Percentiles rank a stretch among this genome's conserved stretches.
These are phyloP conservation scores for Arctium minus DNA, from an alignment of 129 eudicot species.

Conservation along the genomic window DNA sequence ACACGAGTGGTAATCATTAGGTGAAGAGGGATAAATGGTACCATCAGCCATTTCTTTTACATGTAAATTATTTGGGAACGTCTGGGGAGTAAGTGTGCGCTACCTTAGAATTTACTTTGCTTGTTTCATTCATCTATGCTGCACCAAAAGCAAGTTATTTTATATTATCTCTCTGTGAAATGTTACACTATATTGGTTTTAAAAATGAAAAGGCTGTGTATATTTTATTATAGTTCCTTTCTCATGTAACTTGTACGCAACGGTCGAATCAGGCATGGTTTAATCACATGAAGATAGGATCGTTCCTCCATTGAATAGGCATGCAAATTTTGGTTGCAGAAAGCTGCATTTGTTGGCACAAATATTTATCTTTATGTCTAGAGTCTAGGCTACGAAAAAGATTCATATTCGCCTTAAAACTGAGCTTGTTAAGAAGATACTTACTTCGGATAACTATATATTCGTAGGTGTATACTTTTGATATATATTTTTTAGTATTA, in stretches of 20 bases:
- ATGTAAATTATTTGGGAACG: no score
- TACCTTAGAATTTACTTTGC: no score
- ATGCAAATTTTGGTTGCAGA: no score
- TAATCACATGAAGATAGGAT: no score
- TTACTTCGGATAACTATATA: background rate
- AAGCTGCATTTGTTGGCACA: no score
- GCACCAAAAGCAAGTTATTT: background rate
- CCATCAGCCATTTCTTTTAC: background rate
- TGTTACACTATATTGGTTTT: background rate
- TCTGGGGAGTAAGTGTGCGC: background rate
- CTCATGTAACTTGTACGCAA: no score
- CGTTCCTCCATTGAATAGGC: no score
- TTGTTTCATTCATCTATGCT: background rate
- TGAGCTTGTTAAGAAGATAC: background rate
- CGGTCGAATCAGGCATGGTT: no score
- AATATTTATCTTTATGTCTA: no score
- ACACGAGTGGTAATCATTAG: background rate
- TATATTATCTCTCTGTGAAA: background rate
- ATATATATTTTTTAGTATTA: background rate
- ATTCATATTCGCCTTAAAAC: background rate
- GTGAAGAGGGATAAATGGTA: background rate
- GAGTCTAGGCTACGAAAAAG: background rate
- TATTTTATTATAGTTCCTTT: no score
- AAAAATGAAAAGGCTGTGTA: background rate
- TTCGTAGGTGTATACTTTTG: background rate